A percentile compares a stretch with the other conserved stretches of the same genome.
Evolutionary conservation across 345 rosid genomes (phyloP).

Genomic region (Gossypium longicalyx): DNA sequence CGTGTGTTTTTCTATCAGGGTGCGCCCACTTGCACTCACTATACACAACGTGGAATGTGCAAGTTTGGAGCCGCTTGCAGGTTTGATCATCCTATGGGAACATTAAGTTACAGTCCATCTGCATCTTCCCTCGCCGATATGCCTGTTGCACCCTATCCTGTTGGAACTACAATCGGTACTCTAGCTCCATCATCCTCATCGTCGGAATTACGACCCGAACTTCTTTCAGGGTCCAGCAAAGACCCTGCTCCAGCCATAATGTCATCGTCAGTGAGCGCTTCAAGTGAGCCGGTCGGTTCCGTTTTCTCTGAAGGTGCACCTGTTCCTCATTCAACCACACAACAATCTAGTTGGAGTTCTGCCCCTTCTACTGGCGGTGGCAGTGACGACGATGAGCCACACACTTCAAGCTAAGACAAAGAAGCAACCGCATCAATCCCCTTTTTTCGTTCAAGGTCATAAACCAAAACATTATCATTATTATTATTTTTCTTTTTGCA

Average conservation of each 20-base stretch:
- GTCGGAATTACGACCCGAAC: constrained; percentile 52
- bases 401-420: constrained; percentile 29
- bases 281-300: constrained; percentile 42
- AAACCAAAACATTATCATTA: constrained; percentile 19
- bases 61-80: constrained; percentile 71
- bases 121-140: constrained; percentile 81
- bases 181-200: constrained; percentile 66
- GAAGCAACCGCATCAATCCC: constrained; percentile 21
- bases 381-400: constrained; percentile 23
- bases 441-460: constrained; percentile 33
- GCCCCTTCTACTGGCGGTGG: constrained; percentile 33
- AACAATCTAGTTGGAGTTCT: constrained; percentile 43
- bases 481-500: constrained; percentile 11
- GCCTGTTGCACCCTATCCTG: constrained; percentile 67
- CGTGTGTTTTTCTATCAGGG: constrained; percentile 40
- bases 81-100: constrained; percentile 70
- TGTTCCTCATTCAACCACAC: constrained; percentile 29
- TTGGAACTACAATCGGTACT: constrained; percentile 61
- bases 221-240: constrained; percentile 42
- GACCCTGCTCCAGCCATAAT: constrained; percentile 35
- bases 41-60: constrained; percentile 56
- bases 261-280: constrained; percentile 32
- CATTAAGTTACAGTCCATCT: constrained; percentile 62
- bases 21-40: constrained; percentile 56
- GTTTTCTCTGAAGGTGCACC: constrained; percentile 32